Percentiles rank a stretch among this genome's conserved stretches.
Evolutionary conservation across 192 early-diverging fungal species (phyloP).

Genomic region (Entomortierella chlamydospora): DNA sequence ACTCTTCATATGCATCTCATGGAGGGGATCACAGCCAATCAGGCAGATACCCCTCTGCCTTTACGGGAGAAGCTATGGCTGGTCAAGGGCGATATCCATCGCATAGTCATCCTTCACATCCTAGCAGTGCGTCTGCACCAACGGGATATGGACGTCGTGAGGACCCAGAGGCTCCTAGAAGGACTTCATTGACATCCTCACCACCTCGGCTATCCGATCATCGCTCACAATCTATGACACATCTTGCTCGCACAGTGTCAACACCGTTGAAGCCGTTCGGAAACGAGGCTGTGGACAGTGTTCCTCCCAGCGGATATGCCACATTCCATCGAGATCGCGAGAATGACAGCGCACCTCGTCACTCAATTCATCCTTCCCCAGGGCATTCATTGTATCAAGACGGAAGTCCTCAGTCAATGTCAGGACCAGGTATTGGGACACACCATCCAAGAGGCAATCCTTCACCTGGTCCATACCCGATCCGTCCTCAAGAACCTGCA

Average conservation of each 20-base stretch:
- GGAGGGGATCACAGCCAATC: background rate
- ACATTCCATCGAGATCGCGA: constrained; percentile 11
- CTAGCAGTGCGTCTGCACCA: background rate
- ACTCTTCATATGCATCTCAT: background rate
- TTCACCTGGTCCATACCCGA: background rate
- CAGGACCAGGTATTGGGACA: background rate
- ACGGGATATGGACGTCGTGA: background rate
- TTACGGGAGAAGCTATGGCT: background rate
- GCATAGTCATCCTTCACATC: constrained; percentile 2
- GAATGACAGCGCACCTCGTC: background rate
- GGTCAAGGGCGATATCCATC: background rate
- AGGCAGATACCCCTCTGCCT: background rate
- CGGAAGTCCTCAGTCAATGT: background rate
- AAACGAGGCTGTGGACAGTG: too few species aligned
- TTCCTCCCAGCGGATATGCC: background rate
- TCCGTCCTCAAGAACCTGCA: background rate
- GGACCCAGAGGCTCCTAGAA: background rate
- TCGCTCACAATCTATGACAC: constrained; percentile 6
- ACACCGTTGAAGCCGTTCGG: background rate
- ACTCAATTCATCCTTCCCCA: background rate
- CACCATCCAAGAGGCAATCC: constrained; percentile 3
- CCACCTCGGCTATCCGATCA: constrained; percentile 8
- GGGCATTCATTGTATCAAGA: background rate
- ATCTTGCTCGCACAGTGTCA: background rate
- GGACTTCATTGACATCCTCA: background rate